Conservation (phyloP, 257 asterid genomes). For the Coffea canephora region DNA sequence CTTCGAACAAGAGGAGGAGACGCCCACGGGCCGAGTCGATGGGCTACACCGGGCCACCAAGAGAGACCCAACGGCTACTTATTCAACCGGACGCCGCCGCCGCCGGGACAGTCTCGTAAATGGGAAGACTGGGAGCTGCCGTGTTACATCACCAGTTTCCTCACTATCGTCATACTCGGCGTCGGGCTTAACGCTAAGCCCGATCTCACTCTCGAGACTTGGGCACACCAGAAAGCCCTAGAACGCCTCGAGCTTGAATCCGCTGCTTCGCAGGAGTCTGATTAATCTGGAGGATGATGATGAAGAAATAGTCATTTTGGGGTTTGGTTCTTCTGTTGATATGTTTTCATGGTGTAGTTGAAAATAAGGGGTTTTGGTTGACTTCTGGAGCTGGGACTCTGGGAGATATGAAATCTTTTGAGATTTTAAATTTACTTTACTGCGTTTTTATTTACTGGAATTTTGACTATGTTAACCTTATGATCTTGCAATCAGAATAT, state of each 20-base stretch:
- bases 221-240: constrained; percentile 98
- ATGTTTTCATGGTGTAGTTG: constrained; percentile 17
- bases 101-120: constrained; percentile 58
- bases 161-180: constrained; percentile 73
- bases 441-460: constrained; percentile 2
- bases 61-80: constrained; percentile 74
- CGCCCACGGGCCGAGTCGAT: constrained; percentile 59
- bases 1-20: constrained; percentile 59
- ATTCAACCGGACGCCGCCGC: constrained; percentile 59
- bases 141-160: constrained; percentile 80
- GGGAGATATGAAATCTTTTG: neutral
- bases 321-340: constrained; percentile 17
- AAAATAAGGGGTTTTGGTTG: constrained; percentile 22
- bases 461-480: constrained; percentile 19
- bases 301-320: constrained; percentile 10
- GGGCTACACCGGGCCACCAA: constrained; percentile 79
- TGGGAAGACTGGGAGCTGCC: constrained; percentile 99
- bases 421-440: constrained; percentile 1
- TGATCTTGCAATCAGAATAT: constrained; percentile 14
- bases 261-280: constrained; percentile 21
- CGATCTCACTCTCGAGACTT: constrained; percentile 91
- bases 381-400: constrained; percentile 8
- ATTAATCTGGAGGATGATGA: constrained; percentile 18
- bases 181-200: constrained; percentile 97
- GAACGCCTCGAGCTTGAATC: constrained; percentile 76